Conservation (phyloP, 2,329 filamentous ascomycete species). For the Microdochium nivale region DNA sequence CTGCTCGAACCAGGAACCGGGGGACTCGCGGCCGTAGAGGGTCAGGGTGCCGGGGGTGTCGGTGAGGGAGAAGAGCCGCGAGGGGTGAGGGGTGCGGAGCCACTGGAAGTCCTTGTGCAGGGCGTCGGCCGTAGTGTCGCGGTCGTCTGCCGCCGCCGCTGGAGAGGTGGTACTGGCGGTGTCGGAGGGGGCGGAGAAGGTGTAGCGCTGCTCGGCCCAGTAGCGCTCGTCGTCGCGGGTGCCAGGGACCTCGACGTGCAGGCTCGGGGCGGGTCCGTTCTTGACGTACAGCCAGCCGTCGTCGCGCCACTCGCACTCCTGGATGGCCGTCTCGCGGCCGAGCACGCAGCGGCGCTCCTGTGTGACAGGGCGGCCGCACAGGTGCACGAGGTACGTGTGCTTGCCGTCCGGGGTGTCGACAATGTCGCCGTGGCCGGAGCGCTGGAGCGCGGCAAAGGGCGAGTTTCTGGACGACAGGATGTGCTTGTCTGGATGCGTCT, state of each 20-base stretch:
- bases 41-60: conserved; percentile 28
- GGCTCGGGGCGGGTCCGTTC: conserved; percentile 43
- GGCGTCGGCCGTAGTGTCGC: conserved; percentile 13
- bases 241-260: conserved; percentile 42
- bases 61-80: conserved; percentile 37
- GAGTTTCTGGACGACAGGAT: conserved; percentile 45
- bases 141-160: neutral
- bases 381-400: conserved; percentile 42
- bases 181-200: conserved; percentile 21
- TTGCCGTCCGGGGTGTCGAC: conserved; percentile 44
- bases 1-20: conserved; percentile 53
- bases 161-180: neutral
- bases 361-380: conserved; percentile 40
- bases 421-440: conserved; percentile 44
- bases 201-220: conserved; percentile 40
- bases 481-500: conserved; percentile 47
- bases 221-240: conserved; percentile 36
- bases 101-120: conserved; percentile 48
- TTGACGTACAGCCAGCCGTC: conserved; percentile 58
- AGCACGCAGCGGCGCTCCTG: conserved; percentile 44
- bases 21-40: conserved; percentile 40
- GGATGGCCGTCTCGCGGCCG: conserved; percentile 47
- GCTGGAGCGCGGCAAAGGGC: conserved; percentile 39
- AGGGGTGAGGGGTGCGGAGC: conserved; percentile 46
- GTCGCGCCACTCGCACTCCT: conserved; percentile 48